Base-by-base conservation (phyloP, 805 yeast genomes). In the Kodamaea nitidulidarum region DNA sequence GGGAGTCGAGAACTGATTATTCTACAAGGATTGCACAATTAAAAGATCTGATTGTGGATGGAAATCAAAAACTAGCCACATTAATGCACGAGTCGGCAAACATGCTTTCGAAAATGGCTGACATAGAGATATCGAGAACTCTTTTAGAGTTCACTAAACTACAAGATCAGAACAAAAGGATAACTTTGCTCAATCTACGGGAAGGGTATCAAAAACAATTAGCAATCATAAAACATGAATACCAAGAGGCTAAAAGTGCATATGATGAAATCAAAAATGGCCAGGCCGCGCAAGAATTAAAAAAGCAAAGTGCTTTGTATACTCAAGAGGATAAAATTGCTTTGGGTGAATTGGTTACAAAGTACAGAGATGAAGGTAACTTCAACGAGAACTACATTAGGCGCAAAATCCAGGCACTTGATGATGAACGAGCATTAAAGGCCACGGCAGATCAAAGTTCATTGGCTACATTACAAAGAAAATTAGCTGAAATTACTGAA, bases 341-440 rank as follows among this genome's bases (percentile, higher is more conserved):
- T 7, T 50, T 79, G 16, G 61, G 66, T 9, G 63, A 51, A 1
- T 54, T 71, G 15, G 78, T 78, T 3, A 47, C 31, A 50, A 48
- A 35, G 32, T 67, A 58, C 63, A 65, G 59, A 54, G 58, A 42
- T 36, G 54, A 32, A 46, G 60, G 54, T 2, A 56, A 48, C 7
- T 71, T 80, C 36, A 63, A 65, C 15, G 68, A 70, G 42, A 45
- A 41, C 3, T 50, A 50, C 35, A 55, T 80, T 7, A 43, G 59
- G 22, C 68, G 61, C 9, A 63, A 61, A 34, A 68, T 79, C 21
- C 62, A 61, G 17, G 58, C 65, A 25, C 57, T 79, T 17, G 71
- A 72, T 35, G 75, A 76, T 14, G 82, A 74, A 39, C 51, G 61
- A 35, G 52, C 63, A 2, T 54, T 65, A 16, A 53, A 63, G 52